A percentile compares a stretch with the other conserved stretches of the same genome.
phyloP scores from a whole-genome alignment of 768 basidiomycete genomes.

The Leccinum boreale region DNA sequence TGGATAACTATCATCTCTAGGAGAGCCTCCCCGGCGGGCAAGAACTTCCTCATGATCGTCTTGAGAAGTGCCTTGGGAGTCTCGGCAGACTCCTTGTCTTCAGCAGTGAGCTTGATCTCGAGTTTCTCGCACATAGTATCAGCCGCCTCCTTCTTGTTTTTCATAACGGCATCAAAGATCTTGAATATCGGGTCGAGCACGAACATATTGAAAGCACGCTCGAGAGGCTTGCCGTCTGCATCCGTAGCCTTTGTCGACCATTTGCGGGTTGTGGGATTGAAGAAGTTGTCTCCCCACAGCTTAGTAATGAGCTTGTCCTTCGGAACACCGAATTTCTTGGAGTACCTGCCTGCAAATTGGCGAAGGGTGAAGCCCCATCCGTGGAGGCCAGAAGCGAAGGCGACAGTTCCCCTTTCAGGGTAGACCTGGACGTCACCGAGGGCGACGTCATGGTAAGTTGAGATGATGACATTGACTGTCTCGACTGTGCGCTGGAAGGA shows the following conservation, averaged over 20 bases:
- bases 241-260: slow-evolving; percentile 81
- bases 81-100: slow-evolving; percentile 85
- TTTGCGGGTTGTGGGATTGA: slow-evolving; percentile 95
- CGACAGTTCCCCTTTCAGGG: slow-evolving; percentile 97
- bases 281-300: slow-evolving; percentile 99
- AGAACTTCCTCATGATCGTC: slow-evolving; percentile 98
- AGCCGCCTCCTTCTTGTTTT: slow-evolving; percentile 94
- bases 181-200: slow-evolving; percentile 99
- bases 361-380: slow-evolving; percentile 99
- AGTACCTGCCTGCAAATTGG: slow-evolving; percentile 91
- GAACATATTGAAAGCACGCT: slow-evolving; percentile 98
- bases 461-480: slow-evolving; percentile 96
- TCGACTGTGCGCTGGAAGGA: slow-evolving; percentile 98
- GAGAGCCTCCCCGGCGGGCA: slow-evolving; percentile 97
- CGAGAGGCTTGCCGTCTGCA: slow-evolving; percentile 85
- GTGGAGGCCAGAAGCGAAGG: slow-evolving; percentile 98
- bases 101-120: slow-evolving; percentile 81
- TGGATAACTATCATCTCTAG: slow-evolving; percentile 99
- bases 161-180: slow-evolving; percentile 98
- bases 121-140: slow-evolving; percentile 90
- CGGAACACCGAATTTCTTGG: slow-evolving; percentile 98
- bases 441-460: slow-evolving; percentile 89
- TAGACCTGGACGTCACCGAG: slow-evolving; percentile 99
- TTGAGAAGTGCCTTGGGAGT: slow-evolving; percentile 90
- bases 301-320: slow-evolving; percentile 97